Base-by-base conservation (phyloP, 2,329 filamentous ascomycete species). In the Fusarium chaquense region DNA sequence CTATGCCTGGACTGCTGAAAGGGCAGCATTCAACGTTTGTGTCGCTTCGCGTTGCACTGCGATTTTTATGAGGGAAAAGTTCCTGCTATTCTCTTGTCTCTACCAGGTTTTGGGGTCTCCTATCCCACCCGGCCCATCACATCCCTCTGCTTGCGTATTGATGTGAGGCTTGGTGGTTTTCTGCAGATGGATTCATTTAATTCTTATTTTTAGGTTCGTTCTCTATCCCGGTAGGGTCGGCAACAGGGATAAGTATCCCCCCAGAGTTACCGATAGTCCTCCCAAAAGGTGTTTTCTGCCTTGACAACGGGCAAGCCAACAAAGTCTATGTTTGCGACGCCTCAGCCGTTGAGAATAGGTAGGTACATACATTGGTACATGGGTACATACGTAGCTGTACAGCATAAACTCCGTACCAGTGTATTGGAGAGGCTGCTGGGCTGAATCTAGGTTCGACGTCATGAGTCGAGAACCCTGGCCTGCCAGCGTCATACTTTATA, bases 401-500 rank as follows among this genome's bases (percentile, higher is more conserved):
- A 38, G 52, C 50, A 56, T 49, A 26, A 41, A 22, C n/a, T 52
- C 24, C 7, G 24, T 40, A 52, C 26, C 53, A 36, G 43, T 24
- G 28, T 30, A 20, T 22, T 30, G 10, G 20, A 43, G 26, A 47
- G 47, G 24, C 32, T 40, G 55, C 50, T 40, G 33, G 59, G 22
- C 28, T 61, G 41, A 24, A 22, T 35, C 41, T 51, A n/a, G 58
- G 15, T 43, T 30, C 47, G 26, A 60, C 63, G 58, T 68, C 67
- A 70, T 68, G 58, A 63, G 63, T 60, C 47, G 9, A 36, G 16
- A 38, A 56, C 53, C 62, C 50, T 30, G 55, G 46, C 51, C 43
- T 71, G 52, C 49, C 56, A 65, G 38, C 68, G 68, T 71, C 68
- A 71, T 71, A 43, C 47, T 55, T 62, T 71, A 56, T 55, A 20